Evolutionary conservation across 148 eudicot species (phyloP).

Genomic region (Arctostaphylos glauca): DNA sequence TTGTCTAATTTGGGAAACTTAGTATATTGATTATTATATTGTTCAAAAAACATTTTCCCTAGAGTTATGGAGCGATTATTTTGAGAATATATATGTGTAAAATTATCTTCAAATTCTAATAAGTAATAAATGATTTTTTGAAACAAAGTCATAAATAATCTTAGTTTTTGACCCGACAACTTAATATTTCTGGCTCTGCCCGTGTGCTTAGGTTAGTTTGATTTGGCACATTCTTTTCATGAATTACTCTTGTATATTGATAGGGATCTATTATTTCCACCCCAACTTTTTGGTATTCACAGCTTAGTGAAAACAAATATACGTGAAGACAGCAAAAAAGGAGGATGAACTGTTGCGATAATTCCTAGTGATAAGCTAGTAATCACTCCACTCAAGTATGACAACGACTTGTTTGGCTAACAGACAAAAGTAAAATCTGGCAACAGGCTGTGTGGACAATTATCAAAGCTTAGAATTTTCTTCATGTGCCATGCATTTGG

Average conservation of each 20-base stretch:
- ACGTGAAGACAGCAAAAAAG: not conserved
- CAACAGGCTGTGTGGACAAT: slow-evolving; percentile 14
- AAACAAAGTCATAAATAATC: too few species aligned
- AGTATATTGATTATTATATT: too few species aligned
- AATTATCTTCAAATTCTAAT: too few species aligned
- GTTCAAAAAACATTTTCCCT: too few species aligned
- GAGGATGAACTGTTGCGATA: not conserved
- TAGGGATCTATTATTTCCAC: not conserved
- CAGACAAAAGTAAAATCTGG: slow-evolving; percentile 6
- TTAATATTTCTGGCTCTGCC: too few species aligned
- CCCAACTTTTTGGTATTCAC: not conserved
- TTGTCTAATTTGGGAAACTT: too few species aligned
- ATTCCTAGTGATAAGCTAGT: not conserved
- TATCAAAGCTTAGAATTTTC: not conserved
- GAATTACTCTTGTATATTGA: not conserved
- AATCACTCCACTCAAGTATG: not conserved
- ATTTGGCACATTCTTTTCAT: not conserved
- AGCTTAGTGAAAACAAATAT: not conserved
- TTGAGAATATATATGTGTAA: too few species aligned
- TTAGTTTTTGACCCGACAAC: too few species aligned
- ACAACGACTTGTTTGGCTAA: slow-evolving; percentile 1
- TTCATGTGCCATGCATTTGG: not conserved
- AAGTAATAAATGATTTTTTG: too few species aligned
- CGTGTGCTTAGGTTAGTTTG: slow-evolving; percentile 48
- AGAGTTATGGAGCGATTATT: too few species aligned